Evolutionary conservation across 2,329 filamentous ascomycete genomes (phyloP).

Genomic region (Colletotrichum sp.): DNA sequence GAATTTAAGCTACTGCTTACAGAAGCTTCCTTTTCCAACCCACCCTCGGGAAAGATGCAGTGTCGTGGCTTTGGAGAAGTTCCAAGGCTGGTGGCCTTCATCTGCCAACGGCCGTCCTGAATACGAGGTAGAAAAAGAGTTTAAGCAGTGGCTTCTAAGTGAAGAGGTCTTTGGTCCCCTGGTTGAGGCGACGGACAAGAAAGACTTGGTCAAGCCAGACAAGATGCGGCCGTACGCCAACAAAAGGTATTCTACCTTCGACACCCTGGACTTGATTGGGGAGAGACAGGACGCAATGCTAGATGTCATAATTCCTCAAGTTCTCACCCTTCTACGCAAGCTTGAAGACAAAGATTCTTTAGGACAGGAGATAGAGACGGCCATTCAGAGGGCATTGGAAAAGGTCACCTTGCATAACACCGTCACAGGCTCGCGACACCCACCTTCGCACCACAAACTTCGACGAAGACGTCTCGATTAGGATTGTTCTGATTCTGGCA

Average conservation of each 20-base stretch:
- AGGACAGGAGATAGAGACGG: not conserved
- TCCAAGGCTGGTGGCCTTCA: not conserved
- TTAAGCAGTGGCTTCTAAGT: not conserved
- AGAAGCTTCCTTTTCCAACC: not conserved
- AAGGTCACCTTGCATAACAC: not conserved
- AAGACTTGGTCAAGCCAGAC: not conserved
- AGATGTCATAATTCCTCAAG: not conserved
- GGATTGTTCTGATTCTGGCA: not conserved
- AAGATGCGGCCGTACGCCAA: not conserved
- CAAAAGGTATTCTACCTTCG: not conserved
- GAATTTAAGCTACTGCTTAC: not conserved
- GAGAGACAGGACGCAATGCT: not conserved
- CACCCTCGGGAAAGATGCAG: not conserved
- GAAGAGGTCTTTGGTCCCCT: not conserved
- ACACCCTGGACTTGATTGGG: not conserved
- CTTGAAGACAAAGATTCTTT: not conserved
- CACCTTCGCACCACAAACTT: not conserved
- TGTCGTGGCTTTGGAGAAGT: rapidly evolving
- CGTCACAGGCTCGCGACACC: not conserved
- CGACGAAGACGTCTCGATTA: not conserved
- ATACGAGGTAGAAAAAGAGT: not conserved
- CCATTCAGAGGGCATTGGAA: not conserved
- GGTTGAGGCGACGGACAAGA: not conserved
- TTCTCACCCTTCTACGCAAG: not conserved
- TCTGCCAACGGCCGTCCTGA: rapidly evolving